Conservation (phyloP, 306 rosid genomes). For the Prosopis cineraria region DNA sequence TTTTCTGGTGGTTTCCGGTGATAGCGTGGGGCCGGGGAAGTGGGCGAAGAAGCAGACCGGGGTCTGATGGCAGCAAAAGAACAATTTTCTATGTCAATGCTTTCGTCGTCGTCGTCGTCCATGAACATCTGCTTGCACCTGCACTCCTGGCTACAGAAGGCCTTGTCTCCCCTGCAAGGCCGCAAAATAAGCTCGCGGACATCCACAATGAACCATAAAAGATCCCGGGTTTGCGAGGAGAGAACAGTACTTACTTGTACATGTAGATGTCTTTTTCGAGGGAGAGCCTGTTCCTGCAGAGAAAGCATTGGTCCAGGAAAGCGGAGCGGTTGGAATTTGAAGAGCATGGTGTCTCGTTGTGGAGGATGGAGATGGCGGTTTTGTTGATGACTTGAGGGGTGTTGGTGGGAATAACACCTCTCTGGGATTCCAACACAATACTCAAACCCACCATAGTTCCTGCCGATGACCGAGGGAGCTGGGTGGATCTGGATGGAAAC, state of each 20-base stretch:
- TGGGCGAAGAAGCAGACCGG: constrained; percentile 28
- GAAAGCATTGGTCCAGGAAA: constrained; percentile 78
- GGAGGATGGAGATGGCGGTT: constrained; percentile 47
- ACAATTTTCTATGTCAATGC: constrained; percentile 52
- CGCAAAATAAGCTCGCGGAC: not conserved
- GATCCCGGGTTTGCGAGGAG: not conserved
- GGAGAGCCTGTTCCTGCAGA: constrained; percentile 62
- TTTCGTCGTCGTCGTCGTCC: constrained; percentile 78
- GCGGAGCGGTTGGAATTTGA: constrained; percentile 21
- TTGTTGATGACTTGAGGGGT: constrained; percentile 67
- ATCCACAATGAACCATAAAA: not conserved
- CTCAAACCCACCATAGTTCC: constrained; percentile 71
- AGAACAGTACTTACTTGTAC: constrained; percentile 67
- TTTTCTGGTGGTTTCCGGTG: constrained; percentile 48
- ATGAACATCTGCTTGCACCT: constrained; percentile 84
- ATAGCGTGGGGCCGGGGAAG: constrained; percentile 48
- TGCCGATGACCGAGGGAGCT: not conserved
- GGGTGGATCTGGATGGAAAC: constrained; percentile 7
- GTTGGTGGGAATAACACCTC: constrained; percentile 28
- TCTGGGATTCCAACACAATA: constrained; percentile 69
- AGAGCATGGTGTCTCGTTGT: constrained; percentile 23
- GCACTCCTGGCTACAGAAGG: constrained; percentile 90
- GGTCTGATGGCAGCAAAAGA: constrained; percentile 52
- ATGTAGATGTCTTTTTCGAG: constrained; percentile 90
- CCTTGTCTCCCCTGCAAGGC: constrained; percentile 82